Percentiles rank a stretch among this genome's conserved stretches.
These are phyloP conservation scores for Salisapilia sapeloensis DNA, from an alignment of 352 stramenopile genomes.

Conservation along the genomic window DNA sequence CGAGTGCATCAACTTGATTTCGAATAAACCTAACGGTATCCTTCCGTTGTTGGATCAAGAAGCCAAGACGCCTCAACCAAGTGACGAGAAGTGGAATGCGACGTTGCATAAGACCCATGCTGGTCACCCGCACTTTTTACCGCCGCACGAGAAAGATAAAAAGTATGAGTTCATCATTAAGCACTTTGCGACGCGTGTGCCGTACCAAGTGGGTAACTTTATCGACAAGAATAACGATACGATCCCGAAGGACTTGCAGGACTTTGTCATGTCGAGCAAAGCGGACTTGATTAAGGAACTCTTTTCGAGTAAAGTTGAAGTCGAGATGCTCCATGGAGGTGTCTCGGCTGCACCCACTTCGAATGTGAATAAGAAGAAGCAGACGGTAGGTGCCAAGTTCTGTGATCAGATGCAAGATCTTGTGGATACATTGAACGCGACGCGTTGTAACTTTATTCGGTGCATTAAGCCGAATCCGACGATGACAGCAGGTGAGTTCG, in stretches of 20 bases:
- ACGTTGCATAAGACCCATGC: constrained; percentile 67
- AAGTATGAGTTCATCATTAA: constrained; percentile 91
- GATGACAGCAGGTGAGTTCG: constrained; percentile 60
- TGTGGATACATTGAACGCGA: constrained; percentile 72
- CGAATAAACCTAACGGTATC: constrained; percentile 64
- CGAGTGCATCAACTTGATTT: constrained; percentile 76
- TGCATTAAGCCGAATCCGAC: constrained; percentile 85
- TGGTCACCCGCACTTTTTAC: constrained; percentile 48
- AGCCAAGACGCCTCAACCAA: constrained; percentile 59
- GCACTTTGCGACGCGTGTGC: constrained; percentile 91
- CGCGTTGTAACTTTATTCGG: constrained; percentile 77
- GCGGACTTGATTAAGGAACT: constrained; percentile 67
- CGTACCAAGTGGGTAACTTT: constrained; percentile 91
- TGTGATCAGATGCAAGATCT: constrained; percentile 77
- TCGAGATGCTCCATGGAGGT: constrained; percentile 39
- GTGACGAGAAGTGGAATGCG: constrained; percentile 76
- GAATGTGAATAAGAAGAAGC: constrained; percentile 22
- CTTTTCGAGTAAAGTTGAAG: constrained; percentile 43
- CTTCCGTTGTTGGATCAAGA: constrained; percentile 66
- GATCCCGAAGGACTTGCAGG: constrained; percentile 82
- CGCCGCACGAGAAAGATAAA: constrained; percentile 75
- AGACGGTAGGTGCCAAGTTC: constrained; percentile 71
- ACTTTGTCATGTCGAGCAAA: constrained; percentile 74
- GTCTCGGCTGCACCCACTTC: constrained; percentile 10
- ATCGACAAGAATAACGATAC: constrained; percentile 95